Conservation (phyloP, 768 basidiomycete genomes). For the Kwoniella botswanensis region DNA sequence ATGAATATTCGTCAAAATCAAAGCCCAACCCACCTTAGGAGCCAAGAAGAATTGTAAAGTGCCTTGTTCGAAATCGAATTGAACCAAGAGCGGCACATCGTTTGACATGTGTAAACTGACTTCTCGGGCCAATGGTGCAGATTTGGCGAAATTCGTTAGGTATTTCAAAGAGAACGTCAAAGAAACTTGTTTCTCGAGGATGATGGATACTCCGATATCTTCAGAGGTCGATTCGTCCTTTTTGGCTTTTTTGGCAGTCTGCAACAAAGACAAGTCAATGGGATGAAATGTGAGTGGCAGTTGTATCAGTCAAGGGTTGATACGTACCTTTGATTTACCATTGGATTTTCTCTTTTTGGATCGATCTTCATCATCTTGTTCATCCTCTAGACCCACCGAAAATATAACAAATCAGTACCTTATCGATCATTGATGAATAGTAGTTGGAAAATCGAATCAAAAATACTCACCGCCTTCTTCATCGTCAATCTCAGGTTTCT, state of each 20-base stretch:
- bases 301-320: background rate
- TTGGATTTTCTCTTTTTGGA: constrained; percentile 56
- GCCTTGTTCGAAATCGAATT: constrained; percentile 87
- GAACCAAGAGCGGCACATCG: constrained; percentile 85
- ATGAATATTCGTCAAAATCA: too few relatives aligned
- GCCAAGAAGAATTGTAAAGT: constrained; percentile 93
- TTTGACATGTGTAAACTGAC: constrained; percentile 89
- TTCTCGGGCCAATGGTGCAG: constrained; percentile 70
- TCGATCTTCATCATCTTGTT: constrained; percentile 58
- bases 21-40: constrained; percentile 66
- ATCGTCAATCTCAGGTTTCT: constrained; percentile 58
- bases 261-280: background rate
- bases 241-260: constrained; percentile 53
- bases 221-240: constrained; percentile 30
- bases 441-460: too few relatives aligned
- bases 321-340: constrained; percentile 51
- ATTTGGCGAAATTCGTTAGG: constrained; percentile 94
- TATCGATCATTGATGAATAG: too few relatives aligned
- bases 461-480: constrained; percentile 54
- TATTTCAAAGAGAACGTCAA: constrained; percentile 97
- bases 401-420: too few relatives aligned
- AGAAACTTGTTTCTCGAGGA: constrained; percentile 86
- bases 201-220: constrained; percentile 66
- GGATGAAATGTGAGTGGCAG: background rate
- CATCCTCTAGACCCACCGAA: constrained; percentile 55